phyloP scores from a whole-genome alignment of 148 eudicot genomes.

The Camellia lanceoleosa region DNA sequence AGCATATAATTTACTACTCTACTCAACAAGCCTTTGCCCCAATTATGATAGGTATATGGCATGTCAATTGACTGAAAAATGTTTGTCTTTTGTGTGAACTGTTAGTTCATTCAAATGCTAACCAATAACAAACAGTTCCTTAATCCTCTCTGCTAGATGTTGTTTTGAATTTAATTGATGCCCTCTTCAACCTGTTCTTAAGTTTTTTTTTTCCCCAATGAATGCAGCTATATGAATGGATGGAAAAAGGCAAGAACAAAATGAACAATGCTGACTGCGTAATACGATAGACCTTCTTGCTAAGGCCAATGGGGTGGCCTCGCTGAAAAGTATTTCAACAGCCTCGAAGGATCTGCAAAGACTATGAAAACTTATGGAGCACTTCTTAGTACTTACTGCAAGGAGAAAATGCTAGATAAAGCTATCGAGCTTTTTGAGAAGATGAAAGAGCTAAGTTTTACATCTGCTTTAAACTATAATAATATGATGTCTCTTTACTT shows the following conservation, averaged over 20 bases:
- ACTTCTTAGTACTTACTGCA: constrained; percentile 54
- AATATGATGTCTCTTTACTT: constrained; percentile 44
- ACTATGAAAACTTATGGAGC: constrained; percentile 52
- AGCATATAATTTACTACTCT: neutral
- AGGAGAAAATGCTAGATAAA: constrained; percentile 37
- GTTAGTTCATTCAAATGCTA: neutral
- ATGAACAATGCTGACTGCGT: constrained; percentile 47
- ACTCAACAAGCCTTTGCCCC: neutral
- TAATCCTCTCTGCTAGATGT: neutral
- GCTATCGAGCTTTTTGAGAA: constrained; percentile 43
- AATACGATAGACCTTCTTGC: constrained; percentile 45
- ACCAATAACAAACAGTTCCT: neutral
- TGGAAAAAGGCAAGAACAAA: constrained; percentile 32
- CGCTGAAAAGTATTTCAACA: constrained; percentile 50
- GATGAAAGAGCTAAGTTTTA: constrained; percentile 31
- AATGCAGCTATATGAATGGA: constrained; percentile 51
- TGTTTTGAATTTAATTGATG: neutral
- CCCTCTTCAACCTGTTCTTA: neutral
- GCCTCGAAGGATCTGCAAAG: constrained; percentile 36
- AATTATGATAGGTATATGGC: neutral
- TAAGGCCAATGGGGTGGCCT: constrained; percentile 41
- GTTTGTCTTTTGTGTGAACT: neutral
- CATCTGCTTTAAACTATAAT: constrained; percentile 37
- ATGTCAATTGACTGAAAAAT: no score
- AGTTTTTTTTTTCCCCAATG: neutral